Evolutionary conservation across 495 filamentous ascomycete genomes (phyloP), one percentile per base, ranked within the genome.

Genomic region (Cudoniella acicularis): DNA sequence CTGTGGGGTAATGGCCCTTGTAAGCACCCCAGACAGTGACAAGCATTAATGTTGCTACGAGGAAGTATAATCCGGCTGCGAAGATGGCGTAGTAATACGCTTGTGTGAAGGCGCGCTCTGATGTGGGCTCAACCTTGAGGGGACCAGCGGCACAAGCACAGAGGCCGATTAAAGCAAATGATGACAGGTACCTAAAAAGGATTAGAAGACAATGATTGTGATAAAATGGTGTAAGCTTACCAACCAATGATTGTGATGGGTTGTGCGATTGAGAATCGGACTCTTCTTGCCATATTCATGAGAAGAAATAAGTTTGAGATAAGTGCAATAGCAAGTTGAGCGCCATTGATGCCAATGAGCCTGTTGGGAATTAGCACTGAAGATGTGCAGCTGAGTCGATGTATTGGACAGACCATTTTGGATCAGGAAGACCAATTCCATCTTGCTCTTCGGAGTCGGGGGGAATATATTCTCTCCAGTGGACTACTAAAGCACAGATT

Each of bases 1-100:
- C 82, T 45, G 80, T 85, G 3, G 71, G 73, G 58, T 90, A 91
- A 58, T 88, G 84, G 1, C 81, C 84, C 2, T 60, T 67, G 27
- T 73, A 75, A 2, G 89, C 87, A 9, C 89, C 88, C 60, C 77
- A 77, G 18, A 87, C 82, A 0, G 90, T 96, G 2, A 87, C 61
- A 0, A 82, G 67, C 78, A 95, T 84, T 47, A 95, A 72, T 0
- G 78, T 78, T 2, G 89, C 81, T 17, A 92, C 83, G 23, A 91
- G 72, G 57, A 89, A 89, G 70, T 95, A 96, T 18, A 95, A 67
- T 0, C 75, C 76, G 11, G 90, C 87, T 8, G 92, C 86, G 53
- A 90, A 87, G 27, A 91, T 80, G 36, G 76, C 91, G 64, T 95
- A 95, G 70, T 89, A 96, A 64, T 85, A 95, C 2, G 87, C 85